Conservation (phyloP, 306 rosid genomes). For the Quercus alba region DNA sequence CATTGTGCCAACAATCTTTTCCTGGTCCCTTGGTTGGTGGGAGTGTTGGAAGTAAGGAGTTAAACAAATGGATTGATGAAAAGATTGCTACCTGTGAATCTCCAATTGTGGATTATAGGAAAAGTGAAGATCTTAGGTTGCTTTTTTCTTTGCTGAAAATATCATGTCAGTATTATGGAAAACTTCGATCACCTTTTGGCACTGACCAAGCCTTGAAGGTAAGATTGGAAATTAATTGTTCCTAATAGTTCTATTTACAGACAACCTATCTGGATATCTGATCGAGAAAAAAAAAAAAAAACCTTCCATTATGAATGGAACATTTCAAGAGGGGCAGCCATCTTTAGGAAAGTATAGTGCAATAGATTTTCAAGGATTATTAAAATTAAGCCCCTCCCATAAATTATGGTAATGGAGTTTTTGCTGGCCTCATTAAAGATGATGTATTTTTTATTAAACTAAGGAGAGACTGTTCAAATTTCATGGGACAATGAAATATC, state of each 20-base stretch:
- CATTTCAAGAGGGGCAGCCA: not conserved
- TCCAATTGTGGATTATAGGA: conserved; percentile 55
- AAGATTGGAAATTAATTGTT: conserved; percentile 26
- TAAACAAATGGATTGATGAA: conserved; percentile 90
- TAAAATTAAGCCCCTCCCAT: not conserved
- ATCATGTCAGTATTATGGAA: conserved; percentile 86
- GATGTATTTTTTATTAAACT: not conserved
- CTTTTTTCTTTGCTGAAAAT: conserved; percentile 88
- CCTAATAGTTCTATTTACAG: not conserved
- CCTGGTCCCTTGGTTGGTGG: conserved; percentile 97
- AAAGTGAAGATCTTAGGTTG: conserved; percentile 65
- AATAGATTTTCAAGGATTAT: not conserved
- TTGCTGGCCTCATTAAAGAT: not conserved
- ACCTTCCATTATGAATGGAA: not conserved
- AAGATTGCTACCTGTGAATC: conserved; percentile 60
- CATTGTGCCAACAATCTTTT: conserved; percentile 78
- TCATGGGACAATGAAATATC: not conserved
- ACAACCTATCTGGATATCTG: not conserved
- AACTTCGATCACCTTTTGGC: conserved; percentile 94
- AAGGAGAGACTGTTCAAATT: not conserved
- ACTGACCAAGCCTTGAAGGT: conserved; percentile 62
- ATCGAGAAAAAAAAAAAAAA: not conserved
- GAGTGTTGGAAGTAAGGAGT: conserved; percentile 79
- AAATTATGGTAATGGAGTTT: not conserved
- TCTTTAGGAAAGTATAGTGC: not conserved